Conservation (phyloP, 306 rosid genomes). For the Fragaria iinumae region DNA sequence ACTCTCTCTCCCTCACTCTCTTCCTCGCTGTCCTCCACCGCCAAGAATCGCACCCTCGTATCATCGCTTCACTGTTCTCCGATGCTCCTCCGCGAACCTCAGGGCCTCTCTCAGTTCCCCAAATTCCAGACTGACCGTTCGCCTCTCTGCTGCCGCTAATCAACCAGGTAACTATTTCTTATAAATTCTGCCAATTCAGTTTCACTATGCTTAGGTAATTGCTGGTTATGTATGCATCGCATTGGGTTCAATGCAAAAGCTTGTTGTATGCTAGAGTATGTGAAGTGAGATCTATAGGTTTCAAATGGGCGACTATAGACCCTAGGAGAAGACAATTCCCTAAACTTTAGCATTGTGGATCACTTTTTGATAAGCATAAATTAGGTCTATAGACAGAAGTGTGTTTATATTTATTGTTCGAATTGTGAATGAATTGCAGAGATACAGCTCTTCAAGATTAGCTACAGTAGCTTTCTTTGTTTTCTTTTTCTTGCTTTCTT, state of each 20-base stretch:
- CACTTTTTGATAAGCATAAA: not conserved
- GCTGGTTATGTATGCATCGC: not conserved
- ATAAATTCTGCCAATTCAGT: not conserved
- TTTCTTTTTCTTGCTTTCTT: no score
- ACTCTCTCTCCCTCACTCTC: conserved; percentile 28
- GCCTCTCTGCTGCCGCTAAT: not conserved
- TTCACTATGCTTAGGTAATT: not conserved
- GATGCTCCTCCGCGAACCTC: conserved; percentile 33
- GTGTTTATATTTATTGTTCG: not conserved
- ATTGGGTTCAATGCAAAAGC: not conserved
- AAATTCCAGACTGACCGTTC: not conserved
- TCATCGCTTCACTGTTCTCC: conserved; percentile 12
- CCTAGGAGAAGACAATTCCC: not conserved
- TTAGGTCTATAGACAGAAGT: not conserved
- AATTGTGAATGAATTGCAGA: not conserved
- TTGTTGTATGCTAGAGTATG: not conserved
- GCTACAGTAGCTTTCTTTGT: not conserved
- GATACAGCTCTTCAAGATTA: not conserved
- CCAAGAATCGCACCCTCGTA: not conserved
- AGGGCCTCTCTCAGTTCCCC: conserved; percentile 4
- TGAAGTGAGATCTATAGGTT: not conserved
- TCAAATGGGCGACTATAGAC: no score
- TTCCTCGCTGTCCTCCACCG: not conserved
- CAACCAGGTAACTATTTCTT: conserved; percentile 1
- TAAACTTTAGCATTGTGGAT: not conserved